phyloP scores from a whole-genome alignment of 345 rosid species.

The Citrus australasica region DNA sequence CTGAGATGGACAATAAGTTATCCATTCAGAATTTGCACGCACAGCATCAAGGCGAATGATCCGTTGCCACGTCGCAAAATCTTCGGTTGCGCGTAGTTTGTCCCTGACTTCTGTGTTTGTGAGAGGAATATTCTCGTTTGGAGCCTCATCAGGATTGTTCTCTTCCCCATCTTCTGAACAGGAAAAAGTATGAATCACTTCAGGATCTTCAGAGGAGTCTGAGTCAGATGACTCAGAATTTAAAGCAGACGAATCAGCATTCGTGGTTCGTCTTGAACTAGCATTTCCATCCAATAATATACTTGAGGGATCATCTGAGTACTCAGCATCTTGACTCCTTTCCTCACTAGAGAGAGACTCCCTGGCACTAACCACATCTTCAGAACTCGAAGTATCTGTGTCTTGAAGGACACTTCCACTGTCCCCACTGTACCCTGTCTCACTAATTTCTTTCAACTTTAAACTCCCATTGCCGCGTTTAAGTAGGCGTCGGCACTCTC shows the following conservation, averaged over 20 bases:
- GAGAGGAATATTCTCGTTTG: conserved; percentile 32
- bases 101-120: conserved; percentile 30
- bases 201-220: conserved; percentile 71
- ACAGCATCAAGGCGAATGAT: conserved; percentile 97
- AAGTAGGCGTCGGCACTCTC: conserved; percentile 54
- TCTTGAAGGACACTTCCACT: conserved; percentile 44
- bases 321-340: conserved; percentile 45
- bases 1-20: conserved; percentile 50
- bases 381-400: conserved; percentile 54
- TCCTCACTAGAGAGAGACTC: conserved; percentile 66
- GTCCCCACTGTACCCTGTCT: conserved; percentile 22
- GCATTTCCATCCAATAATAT: conserved; percentile 47
- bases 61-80: conserved; percentile 84
- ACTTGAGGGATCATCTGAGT: conserved; percentile 52
- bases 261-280: conserved; percentile 40
- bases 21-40: conserved; percentile 92
- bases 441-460: conserved; percentile 35
- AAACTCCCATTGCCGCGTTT: conserved; percentile 34
- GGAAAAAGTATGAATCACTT: conserved; percentile 43
- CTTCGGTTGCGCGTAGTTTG: conserved; percentile 40
- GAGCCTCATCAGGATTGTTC: conserved; percentile 25
- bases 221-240: conserved; percentile 80
- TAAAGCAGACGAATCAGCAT: conserved; percentile 49
- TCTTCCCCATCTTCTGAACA: conserved; percentile 43
- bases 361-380: conserved; percentile 69